Base-by-base conservation (phyloP, 2,329 filamentous ascomycete species). In the Paraphoma chrysanthemicola region DNA sequence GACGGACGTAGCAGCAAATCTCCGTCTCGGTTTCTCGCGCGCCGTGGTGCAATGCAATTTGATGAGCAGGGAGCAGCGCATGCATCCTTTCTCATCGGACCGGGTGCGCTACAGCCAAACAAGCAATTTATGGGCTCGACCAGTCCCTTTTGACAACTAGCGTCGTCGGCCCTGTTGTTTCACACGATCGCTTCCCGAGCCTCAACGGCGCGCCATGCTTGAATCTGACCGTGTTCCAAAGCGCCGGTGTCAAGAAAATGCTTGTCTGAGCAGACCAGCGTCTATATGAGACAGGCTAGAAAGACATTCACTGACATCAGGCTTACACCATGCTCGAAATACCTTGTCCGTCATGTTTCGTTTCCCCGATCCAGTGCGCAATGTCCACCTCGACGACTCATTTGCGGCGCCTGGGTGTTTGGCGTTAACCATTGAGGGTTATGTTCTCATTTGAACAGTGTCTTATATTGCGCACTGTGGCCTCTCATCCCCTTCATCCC, bases 251-350 rank as follows among this genome's bases (percentile, higher is more conserved):
- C 57, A 57, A 60, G 56, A 54, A 30, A n/a, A 42, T n/a, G 39
- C 48, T 51, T 36, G 53, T 49, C 63, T 59, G 62, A 36, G 23
- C 55, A 51, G 58, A 51, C 60, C 54, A 52, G 55, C 59, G 63
- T 54, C 62, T 65, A 49, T 54, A 59, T 54, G 48, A 62, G 44
- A 66, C 66, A 62, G 38, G 66, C 66, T 67, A 66, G 60, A 54
- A 39, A 49, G 36, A 33, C 50, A 11, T 31, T 68, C 63, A 66
- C 63, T 56, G 57, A 44, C 47, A 51, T 52, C 54, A 31, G 47
- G 38, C 54, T 47, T 55, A 53, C 54, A 48, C 52, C 55, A 48
- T 46, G 45, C 44, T 49, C 3, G 53, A 51, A 51, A 45, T 36
- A 63, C 45, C 28, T 58, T 62, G 49, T 58, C 61, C 55, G 62